Conservation (phyloP, 176 grass and related monocot species). For the Neostapfia colusana region DNA sequence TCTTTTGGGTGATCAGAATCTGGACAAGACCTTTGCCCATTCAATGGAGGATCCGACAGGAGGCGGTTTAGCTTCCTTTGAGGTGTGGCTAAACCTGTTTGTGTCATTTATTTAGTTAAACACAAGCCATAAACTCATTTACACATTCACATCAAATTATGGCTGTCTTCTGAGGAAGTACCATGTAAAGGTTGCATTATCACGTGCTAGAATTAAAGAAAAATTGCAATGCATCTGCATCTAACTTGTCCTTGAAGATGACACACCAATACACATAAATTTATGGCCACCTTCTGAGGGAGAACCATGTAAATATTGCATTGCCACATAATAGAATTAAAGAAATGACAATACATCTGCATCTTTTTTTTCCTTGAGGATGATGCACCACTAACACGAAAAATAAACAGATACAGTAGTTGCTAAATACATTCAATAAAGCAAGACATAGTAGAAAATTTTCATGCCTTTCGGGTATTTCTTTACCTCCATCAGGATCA, state of each 20-base stretch:
- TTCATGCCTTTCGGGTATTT: slow-evolving; percentile 5
- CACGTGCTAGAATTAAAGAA: slow-evolving; percentile 14
- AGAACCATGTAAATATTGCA: slow-evolving; percentile 7
- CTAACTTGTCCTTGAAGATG: slow-evolving; percentile 5
- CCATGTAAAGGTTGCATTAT: slow-evolving; percentile 11
- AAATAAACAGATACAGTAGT: neutral
- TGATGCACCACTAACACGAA: neutral
- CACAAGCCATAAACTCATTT: neutral
- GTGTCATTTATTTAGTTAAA: slow-evolving; percentile 28
- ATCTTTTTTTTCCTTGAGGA: neutral
- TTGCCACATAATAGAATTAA: slow-evolving; percentile 24
- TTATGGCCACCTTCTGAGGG: slow-evolving; percentile 1
- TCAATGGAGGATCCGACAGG: slow-evolving; percentile 44
- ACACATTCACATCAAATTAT: neutral
- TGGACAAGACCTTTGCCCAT: slow-evolving; percentile 53
- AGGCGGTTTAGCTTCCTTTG: slow-evolving; percentile 62
- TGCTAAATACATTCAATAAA: neutral
- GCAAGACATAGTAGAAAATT: neutral
- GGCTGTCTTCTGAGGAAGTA: neutral
- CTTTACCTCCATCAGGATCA: slow-evolving; percentile 71
- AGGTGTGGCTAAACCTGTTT: slow-evolving; percentile 54
- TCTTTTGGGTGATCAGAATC: slow-evolving; percentile 66
- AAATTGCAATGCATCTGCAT: neutral
- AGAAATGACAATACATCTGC: neutral
- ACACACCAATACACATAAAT: neutral